Conservation (phyloP, 805 yeast species). For the Wickerhamiella spandovensis region DNA sequence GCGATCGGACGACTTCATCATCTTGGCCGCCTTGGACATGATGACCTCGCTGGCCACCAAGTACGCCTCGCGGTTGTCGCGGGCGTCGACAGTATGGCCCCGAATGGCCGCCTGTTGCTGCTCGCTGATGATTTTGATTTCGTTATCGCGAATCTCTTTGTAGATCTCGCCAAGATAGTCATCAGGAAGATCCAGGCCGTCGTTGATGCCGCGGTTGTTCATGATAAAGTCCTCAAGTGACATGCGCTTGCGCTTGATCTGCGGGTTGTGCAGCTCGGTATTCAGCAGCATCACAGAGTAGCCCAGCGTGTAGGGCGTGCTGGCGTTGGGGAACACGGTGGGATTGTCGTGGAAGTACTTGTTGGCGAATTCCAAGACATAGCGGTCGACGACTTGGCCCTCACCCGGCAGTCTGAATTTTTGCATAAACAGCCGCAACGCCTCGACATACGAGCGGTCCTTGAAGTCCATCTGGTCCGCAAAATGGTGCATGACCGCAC, state of each 20-base stretch:
- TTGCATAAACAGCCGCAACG: constrained; percentile 73
- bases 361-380: constrained; percentile 93
- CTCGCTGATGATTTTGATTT: constrained; percentile 82
- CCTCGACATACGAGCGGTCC: constrained; percentile 60
- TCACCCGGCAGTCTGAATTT: constrained; percentile 93
- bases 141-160: constrained; percentile 67
- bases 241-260: constrained; percentile 72
- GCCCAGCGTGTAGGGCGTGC: constrained; percentile 82
- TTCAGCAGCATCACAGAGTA: constrained; percentile 87
- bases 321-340: constrained; percentile 70
- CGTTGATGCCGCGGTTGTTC: constrained; percentile 87
- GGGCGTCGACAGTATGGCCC: constrained; percentile 34
- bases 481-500: constrained; percentile 83
- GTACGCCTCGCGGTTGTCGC: constrained; percentile 62
- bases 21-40: constrained; percentile 74
- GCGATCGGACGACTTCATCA: constrained; percentile 33
- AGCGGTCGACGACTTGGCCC: constrained; percentile 93
- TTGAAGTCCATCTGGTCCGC: constrained; percentile 77
- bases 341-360: constrained; percentile 84
- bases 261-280: constrained; percentile 86
- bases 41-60: constrained; percentile 86
- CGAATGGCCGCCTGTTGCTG: constrained; percentile 83
- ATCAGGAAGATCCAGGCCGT: constrained; percentile 68
- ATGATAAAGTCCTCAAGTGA: constrained; percentile 71
- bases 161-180: constrained; percentile 58